Evolutionary conservation across 176 grass and related monocot species (phyloP), one percentile per base, ranked within the genome.

Genomic region (Calamus simplicifolius): DNA sequence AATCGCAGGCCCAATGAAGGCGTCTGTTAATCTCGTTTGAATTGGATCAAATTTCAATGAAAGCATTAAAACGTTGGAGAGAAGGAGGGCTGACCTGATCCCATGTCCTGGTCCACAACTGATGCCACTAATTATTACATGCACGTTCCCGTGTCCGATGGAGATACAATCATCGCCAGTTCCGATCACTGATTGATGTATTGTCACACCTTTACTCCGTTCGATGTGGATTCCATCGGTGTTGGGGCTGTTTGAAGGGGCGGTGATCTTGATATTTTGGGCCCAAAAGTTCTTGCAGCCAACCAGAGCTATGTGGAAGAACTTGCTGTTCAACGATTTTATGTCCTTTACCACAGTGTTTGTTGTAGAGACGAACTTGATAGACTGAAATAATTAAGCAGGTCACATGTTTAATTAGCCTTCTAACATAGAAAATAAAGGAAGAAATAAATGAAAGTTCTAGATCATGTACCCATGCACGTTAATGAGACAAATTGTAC

Each of bases 91-190:
- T 29, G 27, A 63, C 70, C 70, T 90, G 59, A 93, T 93, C 51
- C 88, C 88, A 23, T 87, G 88, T 1, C 88, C 88, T 0, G 88
- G 88, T 17, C 88, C 88, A 49, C 88, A 93, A 4, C 53, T 62
- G 18, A 93, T 67, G 6, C 57, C 69, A 2, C 67, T 52, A 2
- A 92, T 48, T 0, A 71, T 59, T 1, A 87, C 66, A 25, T 70
- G 54, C 28, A 61, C 35, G 70, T 64, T 93, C 5, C 73, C 76
- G 7, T 84, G 88, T 43, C 83, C 83, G 6, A 93, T 50, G 29
- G 88, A 93, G 62, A 93, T 73, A 73, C 88, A 93, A 56, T 87
- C 88, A 4, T 93, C 88, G 7, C 88, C 88, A 0, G 80, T 87
- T 16, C 61, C 4, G 53, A 93, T 77, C 16, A 0, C 16, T 0